These are phyloP conservation scores for Amanita polypyramis DNA, from an alignment of 768 basidiomycete genomes.

Conservation along the genomic window DNA sequence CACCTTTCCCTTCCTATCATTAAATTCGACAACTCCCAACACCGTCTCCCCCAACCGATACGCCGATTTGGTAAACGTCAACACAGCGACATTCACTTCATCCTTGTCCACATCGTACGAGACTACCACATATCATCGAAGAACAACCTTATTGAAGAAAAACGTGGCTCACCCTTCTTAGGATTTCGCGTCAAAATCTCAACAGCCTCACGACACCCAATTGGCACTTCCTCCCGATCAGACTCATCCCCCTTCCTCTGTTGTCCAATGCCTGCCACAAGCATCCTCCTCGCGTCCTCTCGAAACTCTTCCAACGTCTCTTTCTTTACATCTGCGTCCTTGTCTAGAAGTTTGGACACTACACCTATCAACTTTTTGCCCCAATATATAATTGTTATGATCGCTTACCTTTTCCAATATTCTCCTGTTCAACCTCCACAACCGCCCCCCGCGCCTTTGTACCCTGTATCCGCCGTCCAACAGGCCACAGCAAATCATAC, in stretches of 20 bases:
- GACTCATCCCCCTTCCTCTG: conserved; percentile 26
- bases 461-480: conserved; percentile 18
- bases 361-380: neutral
- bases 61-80: conserved; percentile 87
- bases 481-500: conserved; percentile 83
- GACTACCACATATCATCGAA: conserved; percentile 30
- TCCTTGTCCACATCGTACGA: conserved; percentile 96
- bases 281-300: conserved; percentile 40
- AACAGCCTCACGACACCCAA: conserved; percentile 73
- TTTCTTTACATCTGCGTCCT: neutral
- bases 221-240: conserved; percentile 34
- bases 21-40: conserved; percentile 80
- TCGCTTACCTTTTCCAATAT: neutral
- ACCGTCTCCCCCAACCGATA: conserved; percentile 92
- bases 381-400: too few species aligned
- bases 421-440: neutral
- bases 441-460: neutral
- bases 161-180: conserved; percentile 58
- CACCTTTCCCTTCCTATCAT: conserved; percentile 54
- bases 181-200: conserved; percentile 86
- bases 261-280: conserved; percentile 23
- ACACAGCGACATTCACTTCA: conserved; percentile 75
- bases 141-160: neutral
- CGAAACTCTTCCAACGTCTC: conserved; percentile 36
- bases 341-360: neutral